Conservation (phyloP, 129 eudicot genomes). For the Pseudognaphalium luteoalbum region DNA sequence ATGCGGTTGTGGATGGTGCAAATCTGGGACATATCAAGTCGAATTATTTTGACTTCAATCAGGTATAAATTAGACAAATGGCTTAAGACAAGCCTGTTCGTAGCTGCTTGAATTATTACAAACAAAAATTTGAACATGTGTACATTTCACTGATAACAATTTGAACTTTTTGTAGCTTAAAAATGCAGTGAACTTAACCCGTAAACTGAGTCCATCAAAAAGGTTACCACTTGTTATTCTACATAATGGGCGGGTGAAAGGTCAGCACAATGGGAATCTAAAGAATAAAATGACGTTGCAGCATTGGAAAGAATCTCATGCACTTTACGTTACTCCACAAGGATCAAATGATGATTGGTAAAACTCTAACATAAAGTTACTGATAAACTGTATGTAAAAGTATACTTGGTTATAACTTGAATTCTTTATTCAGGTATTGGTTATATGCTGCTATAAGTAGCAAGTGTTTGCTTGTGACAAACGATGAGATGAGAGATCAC, state of each 20-base stretch:
- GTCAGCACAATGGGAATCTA: conserved; percentile 59
- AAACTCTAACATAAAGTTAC: conserved; percentile 1
- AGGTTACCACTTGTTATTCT: conserved; percentile 76
- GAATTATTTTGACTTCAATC: conserved; percentile 51
- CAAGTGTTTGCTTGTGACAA: conserved; percentile 84
- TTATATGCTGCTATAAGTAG: conserved; percentile 20
- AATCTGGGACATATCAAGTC: conserved; percentile 66
- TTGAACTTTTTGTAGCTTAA: conserved; percentile 47
- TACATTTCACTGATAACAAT: conserved; percentile 1
- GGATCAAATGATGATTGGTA: conserved; percentile 99
- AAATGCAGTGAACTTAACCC: conserved; percentile 59
- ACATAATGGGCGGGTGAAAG: conserved; percentile 62
- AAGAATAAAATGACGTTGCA: conserved; percentile 62
- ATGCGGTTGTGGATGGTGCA: conserved; percentile 97
- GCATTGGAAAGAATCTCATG: conserved; percentile 68
- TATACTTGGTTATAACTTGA: neutral
- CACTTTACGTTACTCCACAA: conserved; percentile 83
- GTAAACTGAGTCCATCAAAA: conserved; percentile 62
- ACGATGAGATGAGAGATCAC: conserved; percentile 99
- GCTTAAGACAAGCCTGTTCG: conserved; percentile 8
- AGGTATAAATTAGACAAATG: conserved; percentile 41
- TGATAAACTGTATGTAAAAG: neutral
- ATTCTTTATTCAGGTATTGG: conserved; percentile 67
- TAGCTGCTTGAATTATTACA: conserved; percentile 1
- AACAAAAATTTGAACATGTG: neutral